Conservation (phyloP, 768 basidiomycete species). For the Lenzites betulinus region DNA sequence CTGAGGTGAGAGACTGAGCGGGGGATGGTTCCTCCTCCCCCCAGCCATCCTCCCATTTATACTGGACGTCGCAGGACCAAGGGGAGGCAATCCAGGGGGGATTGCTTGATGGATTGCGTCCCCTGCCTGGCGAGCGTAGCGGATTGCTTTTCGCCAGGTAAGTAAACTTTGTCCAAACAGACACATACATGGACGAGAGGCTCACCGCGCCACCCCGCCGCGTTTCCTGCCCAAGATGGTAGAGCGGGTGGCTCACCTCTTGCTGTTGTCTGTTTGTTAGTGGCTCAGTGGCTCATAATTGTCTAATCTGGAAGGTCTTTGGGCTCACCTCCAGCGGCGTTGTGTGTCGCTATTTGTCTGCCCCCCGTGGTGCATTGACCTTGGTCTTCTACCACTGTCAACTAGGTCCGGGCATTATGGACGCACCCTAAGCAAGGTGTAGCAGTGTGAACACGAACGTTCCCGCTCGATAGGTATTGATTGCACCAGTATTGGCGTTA, state of each 20-base stretch:
- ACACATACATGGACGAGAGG: conserved; percentile 13
- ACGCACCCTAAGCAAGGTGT: not conserved
- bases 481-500: too few species aligned
- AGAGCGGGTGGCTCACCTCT: conserved; percentile 14
- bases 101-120: conserved; percentile 19
- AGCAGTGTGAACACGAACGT: not conserved
- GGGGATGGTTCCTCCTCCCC: not conserved
- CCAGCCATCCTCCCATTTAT: conserved; percentile 5
- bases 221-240: conserved; percentile 16
- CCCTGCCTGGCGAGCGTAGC: conserved; percentile 1
- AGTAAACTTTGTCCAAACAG: conserved; percentile 15
- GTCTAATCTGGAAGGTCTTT: not conserved
- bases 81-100: conserved; percentile 1
- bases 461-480: too few species aligned
- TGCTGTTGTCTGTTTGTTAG: conserved; percentile 14
- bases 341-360: conserved; percentile 5
- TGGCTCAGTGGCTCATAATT: conserved; percentile 12
- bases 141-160: conserved; percentile 23
- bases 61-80: not conserved
- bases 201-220: conserved; percentile 9
- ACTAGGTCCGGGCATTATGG: too few species aligned
- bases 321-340: not conserved
- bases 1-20: conserved; percentile 4
- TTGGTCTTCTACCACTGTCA: not conserved
- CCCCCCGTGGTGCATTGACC: not conserved